Conservation (phyloP, 768 basidiomycete genomes). For the Myochromella boudieri region DNA sequence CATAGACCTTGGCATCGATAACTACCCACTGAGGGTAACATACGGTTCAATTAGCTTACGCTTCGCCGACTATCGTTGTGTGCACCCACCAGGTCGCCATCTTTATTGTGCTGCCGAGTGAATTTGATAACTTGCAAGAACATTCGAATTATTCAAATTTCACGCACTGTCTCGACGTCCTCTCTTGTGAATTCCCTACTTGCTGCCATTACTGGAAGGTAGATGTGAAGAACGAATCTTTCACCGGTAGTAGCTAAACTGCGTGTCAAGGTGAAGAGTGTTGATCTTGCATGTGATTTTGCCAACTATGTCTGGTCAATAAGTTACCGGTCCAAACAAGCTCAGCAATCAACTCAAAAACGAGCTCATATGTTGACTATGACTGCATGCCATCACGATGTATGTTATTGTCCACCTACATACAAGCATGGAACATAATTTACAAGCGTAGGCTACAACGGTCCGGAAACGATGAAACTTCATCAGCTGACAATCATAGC, state of each 20-base stretch:
- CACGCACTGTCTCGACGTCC: conserved; percentile 68
- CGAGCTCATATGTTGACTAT: conserved; percentile 1
- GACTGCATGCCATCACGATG: not conserved
- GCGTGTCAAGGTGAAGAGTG: no score
- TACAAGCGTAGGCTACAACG: no score
- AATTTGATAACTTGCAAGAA: conserved; percentile 3
- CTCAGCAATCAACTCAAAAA: no score
- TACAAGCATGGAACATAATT: no score
- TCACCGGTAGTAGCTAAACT: no score
- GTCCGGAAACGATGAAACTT: no score
- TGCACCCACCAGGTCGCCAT: conserved; percentile 62
- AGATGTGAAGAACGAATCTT: no score
- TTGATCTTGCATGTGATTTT: conserved; percentile 13
- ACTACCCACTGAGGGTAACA: conserved; percentile 65
- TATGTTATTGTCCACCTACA: no score
- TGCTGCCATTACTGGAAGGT: conserved; percentile 24
- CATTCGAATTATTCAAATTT: not conserved
- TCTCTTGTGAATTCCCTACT: conserved; percentile 46
- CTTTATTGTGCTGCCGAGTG: conserved; percentile 65
- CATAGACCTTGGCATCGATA: conserved; percentile 81
- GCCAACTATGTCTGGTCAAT: no score
- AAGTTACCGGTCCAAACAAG: no score
- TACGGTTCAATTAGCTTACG: not conserved
- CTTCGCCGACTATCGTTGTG: not conserved
- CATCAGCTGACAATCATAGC: no score